Evolutionary conservation across 352 stramenopile species (phyloP).

Genomic region (Phytopythium aichiense): DNA sequence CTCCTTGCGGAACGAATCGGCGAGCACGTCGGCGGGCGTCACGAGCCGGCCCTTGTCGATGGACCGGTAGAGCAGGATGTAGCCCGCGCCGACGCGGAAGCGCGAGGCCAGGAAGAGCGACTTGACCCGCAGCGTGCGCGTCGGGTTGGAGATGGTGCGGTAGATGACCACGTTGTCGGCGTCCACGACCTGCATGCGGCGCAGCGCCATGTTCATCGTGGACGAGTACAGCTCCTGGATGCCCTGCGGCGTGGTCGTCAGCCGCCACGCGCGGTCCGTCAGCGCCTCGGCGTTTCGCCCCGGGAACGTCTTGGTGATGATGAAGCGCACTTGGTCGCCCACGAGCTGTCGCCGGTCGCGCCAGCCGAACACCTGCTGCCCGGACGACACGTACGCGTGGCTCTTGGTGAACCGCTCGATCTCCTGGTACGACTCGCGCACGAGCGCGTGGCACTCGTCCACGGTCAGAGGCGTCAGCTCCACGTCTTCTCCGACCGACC

Average conservation of each 20-base stretch:
- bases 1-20: conserved; percentile 6
- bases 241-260: conserved; percentile 26
- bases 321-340: conserved; percentile 44
- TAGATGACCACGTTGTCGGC: conserved; percentile 60
- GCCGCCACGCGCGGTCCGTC: conserved; percentile 29
- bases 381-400: conserved; percentile 38
- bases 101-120: conserved; percentile 46
- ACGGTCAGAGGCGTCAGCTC: conserved; percentile 21
- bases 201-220: conserved; percentile 34
- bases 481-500: conserved; percentile 2
- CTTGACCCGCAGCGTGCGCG: conserved; percentile 22
- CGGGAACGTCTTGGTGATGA: conserved; percentile 45
- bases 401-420: conserved; percentile 37
- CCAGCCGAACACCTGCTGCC: conserved; percentile 52
- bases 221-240: conserved; percentile 44
- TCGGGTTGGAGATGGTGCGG: conserved; percentile 30
- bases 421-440: conserved; percentile 29
- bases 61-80: conserved; percentile 44
- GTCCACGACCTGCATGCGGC: conserved; percentile 45
- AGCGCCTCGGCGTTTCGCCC: conserved; percentile 25
- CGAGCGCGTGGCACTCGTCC: conserved; percentile 38
- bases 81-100: conserved; percentile 32
- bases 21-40: neutral
- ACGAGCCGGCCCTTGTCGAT: conserved; percentile 26
- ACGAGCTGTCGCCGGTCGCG: conserved; percentile 40